phyloP scores from a whole-genome alignment of 768 basidiomycete genomes.

The Podaxis sp. region DNA sequence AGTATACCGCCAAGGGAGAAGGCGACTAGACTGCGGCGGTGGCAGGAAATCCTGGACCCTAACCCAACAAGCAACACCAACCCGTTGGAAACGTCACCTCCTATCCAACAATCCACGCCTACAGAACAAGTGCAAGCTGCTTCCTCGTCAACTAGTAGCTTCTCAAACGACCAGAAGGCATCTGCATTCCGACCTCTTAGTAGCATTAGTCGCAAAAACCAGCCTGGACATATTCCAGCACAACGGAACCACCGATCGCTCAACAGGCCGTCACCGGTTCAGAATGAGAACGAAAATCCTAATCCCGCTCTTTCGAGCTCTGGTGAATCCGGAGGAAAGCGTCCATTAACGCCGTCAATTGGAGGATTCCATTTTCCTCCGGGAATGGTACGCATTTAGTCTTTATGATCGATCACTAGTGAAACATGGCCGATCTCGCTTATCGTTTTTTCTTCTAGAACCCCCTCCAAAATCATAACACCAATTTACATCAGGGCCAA shows the following conservation, averaged over 20 bases:
- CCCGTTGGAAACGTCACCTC: neutral
- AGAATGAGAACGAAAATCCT: slow-evolving; percentile 22
- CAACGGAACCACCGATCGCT: slow-evolving; percentile 21
- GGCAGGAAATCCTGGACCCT: slow-evolving; percentile 9
- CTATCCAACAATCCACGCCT: slow-evolving; percentile 4
- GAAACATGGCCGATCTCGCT: slow-evolving; percentile 7
- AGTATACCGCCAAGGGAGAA: neutral
- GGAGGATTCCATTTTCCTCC: slow-evolving; percentile 53
- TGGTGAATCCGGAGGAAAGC: slow-evolving; percentile 15
- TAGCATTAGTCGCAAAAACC: slow-evolving; percentile 10
- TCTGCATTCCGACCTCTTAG: slow-evolving; percentile 10
- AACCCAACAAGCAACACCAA: slow-evolving; percentile 4
- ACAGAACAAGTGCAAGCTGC: neutral
- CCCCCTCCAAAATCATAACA: slow-evolving; percentile 9
- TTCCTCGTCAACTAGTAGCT: slow-evolving; percentile 11
- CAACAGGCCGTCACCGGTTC: slow-evolving; percentile 16
- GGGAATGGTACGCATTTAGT: slow-evolving; percentile 38
- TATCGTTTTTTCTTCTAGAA: slow-evolving; percentile 11
- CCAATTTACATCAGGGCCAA: slow-evolving; percentile 10
- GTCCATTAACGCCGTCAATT: slow-evolving; percentile 35
- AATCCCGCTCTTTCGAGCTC: slow-evolving; percentile 5
- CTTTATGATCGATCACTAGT: slow-evolving; percentile 18
- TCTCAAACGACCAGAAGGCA: neutral
- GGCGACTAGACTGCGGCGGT: slow-evolving; percentile 1
- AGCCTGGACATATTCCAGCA: slow-evolving; percentile 13